A percentile compares a stretch with the other conserved stretches of the same genome.
Evolutionary conservation across 345 rosid species (phyloP).

Genomic region (Citrus sp.): DNA sequence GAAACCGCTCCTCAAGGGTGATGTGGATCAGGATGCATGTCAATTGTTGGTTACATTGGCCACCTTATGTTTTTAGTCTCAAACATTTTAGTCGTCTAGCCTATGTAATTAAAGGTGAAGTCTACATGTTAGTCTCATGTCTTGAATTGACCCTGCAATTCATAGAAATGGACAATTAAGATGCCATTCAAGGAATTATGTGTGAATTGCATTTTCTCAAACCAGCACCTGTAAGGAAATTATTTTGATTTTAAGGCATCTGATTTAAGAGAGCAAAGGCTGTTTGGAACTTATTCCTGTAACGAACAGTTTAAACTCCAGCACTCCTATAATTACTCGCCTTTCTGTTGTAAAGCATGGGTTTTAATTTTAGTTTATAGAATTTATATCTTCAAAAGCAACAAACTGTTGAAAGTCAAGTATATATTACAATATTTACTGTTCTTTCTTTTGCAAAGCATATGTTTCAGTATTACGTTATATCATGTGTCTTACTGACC

Average conservation of each 20-base stretch:
- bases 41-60: neutral
- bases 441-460: too few species aligned
- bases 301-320: neutral
- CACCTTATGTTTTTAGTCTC: neutral
- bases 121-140: neutral
- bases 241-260: neutral
- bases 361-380: neutral
- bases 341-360: neutral
- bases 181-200: neutral
- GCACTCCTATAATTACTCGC: neutral
- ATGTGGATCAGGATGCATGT: conserved; percentile 61
- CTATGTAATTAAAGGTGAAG: neutral
- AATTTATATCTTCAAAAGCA: neutral
- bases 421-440: neutral
- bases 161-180: too few species aligned
- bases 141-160: neutral
- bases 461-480: too few species aligned
- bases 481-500: too few species aligned
- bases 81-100: neutral
- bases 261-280: neutral
- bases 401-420: neutral
- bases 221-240: neutral
- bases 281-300: neutral
- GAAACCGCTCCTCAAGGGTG: conserved; percentile 88
- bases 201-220: neutral